Evolutionary conservation across 805 yeast genomes (phyloP).

Genomic region (Saturnispora galanensis): DNA sequence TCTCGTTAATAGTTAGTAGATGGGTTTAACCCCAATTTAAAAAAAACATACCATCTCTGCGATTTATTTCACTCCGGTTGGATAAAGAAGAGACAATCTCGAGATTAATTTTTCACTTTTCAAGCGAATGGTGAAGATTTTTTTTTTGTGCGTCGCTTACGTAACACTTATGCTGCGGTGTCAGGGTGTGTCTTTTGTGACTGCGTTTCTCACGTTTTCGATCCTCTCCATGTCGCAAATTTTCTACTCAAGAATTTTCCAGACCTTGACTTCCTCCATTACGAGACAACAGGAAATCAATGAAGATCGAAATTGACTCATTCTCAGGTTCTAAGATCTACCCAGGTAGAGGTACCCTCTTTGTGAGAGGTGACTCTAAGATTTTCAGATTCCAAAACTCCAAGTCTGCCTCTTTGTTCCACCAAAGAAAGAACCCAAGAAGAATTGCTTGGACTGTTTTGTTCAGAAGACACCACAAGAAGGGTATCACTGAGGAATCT

Average conservation of each 20-base stretch:
- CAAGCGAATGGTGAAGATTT: neutral
- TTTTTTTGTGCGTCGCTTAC: conserved; percentile 1
- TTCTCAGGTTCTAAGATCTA: conserved; percentile 99
- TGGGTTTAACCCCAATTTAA: neutral
- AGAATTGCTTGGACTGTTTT: conserved; percentile 99
- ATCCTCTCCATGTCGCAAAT: neutral
- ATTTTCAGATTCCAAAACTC: conserved; percentile 98
- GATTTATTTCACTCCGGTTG: conserved; percentile 90
- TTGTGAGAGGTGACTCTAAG: conserved; percentile 99
- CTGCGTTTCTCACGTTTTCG: neutral
- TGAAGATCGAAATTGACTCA: conserved; percentile 99
- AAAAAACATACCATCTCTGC: conserved; percentile 92
- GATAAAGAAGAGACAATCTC: neutral
- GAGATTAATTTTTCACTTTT: neutral
- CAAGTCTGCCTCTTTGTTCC: conserved; percentile 95
- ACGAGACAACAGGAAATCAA: conserved; percentile 24
- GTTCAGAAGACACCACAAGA: conserved; percentile 99
- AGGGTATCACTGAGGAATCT: conserved; percentile 98
- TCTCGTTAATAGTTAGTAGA: neutral
- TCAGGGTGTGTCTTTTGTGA: neutral
- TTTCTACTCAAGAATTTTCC: neutral
- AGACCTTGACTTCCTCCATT: neutral
- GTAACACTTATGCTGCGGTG: neutral
- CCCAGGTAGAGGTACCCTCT: conserved; percentile 99
- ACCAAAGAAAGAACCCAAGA: conserved; percentile 99